Conservation (phyloP, 768 basidiomycete species). For the Lactifluus piperatus region DNA sequence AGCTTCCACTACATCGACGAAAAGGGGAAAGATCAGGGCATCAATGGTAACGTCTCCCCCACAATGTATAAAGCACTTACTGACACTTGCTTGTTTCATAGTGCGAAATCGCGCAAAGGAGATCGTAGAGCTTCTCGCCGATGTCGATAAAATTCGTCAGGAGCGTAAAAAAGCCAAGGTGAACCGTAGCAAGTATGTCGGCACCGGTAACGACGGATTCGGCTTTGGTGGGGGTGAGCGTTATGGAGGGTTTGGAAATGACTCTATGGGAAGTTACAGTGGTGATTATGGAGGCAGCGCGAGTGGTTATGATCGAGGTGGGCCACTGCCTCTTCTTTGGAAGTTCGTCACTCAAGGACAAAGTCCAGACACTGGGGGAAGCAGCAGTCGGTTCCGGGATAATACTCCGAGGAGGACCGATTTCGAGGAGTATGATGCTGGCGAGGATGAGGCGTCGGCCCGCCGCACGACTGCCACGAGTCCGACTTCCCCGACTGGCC, state of each 20-base stretch:
- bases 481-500: slow-evolving; percentile 26
- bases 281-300: slow-evolving; percentile 36
- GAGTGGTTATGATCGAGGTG: slow-evolving; percentile 31
- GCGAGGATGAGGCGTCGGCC: slow-evolving; percentile 68
- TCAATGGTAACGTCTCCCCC: slow-evolving; percentile 63
- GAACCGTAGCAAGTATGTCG: slow-evolving; percentile 85
- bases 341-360: neutral
- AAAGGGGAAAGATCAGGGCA: slow-evolving; percentile 96
- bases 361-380: slow-evolving; percentile 25
- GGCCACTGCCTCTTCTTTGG: neutral
- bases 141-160: slow-evolving; percentile 81
- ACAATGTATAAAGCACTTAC: neutral
- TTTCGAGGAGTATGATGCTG: slow-evolving; percentile 95
- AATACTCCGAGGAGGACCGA: slow-evolving; percentile 38
- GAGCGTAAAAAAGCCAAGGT: slow-evolving; percentile 90
- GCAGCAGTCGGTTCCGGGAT: slow-evolving; percentile 55
- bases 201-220: slow-evolving; percentile 75
- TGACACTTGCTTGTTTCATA: slow-evolving; percentile 30
- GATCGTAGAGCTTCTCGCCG: slow-evolving; percentile 82
- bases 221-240: slow-evolving; percentile 51
- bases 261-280: slow-evolving; percentile 26
- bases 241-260: slow-evolving; percentile 66
- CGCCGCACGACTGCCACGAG: slow-evolving; percentile 33
- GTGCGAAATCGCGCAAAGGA: slow-evolving; percentile 94
- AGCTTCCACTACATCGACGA: slow-evolving; percentile 99